phyloP scores from a whole-genome alignment of 1,139 yeast species.

The Zygosaccharomyces sapae region DNA sequence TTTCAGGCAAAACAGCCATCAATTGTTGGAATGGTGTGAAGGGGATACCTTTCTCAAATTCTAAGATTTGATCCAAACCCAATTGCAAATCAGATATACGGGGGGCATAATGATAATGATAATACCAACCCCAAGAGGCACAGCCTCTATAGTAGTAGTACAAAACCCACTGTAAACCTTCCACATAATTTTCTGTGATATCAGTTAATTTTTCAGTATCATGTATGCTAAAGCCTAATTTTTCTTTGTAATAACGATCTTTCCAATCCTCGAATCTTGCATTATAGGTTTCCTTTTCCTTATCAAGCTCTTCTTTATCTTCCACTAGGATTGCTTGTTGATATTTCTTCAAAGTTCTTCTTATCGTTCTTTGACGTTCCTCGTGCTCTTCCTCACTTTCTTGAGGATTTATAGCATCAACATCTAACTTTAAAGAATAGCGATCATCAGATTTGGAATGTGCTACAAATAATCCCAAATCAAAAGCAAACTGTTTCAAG shows the following conservation, averaged over 20 bases:
- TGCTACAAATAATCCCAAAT: constrained; percentile 59
- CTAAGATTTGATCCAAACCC: constrained; percentile 60
- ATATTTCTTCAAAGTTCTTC: constrained; percentile 54
- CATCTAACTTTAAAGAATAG: constrained; percentile 58
- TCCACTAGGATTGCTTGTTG: constrained; percentile 67
- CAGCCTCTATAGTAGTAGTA: constrained; percentile 85
- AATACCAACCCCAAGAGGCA: constrained; percentile 95
- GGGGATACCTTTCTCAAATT: constrained; percentile 69
- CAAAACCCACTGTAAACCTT: constrained; percentile 95
- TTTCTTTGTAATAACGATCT: constrained; percentile 71
- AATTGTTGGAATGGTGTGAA: constrained; percentile 92
- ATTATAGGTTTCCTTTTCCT: constrained; percentile 62
- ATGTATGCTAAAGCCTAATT: constrained; percentile 57
- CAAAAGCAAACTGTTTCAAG: constrained; percentile 57
- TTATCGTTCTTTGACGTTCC: constrained; percentile 41
- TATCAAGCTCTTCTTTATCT: constrained; percentile 57
- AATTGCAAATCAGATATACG: constrained; percentile 77
- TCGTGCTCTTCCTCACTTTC: constrained; percentile 62
- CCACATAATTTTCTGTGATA: constrained; percentile 75
- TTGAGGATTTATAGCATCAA: constrained; percentile 65
- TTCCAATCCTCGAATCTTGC: constrained; percentile 79
- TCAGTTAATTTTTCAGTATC: constrained; percentile 54
- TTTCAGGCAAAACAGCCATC: constrained; percentile 96
- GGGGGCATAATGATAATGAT: constrained; percentile 84
- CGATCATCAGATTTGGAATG: constrained; percentile 56